Conservation (phyloP, 768 basidiomycete genomes). For the Clitopilus hobsonii region DNA sequence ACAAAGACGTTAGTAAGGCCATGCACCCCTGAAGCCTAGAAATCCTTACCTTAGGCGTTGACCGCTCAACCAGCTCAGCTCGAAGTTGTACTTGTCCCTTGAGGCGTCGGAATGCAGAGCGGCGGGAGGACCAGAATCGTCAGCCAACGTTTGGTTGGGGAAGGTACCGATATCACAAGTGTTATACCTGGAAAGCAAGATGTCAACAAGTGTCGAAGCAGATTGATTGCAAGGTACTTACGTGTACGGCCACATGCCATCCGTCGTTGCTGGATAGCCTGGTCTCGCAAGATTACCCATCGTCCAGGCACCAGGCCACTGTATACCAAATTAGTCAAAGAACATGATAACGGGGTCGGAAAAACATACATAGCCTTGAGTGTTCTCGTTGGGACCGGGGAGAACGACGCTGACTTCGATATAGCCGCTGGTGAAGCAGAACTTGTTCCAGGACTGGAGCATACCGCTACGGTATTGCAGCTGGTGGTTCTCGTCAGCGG, state of each 20-base stretch:
- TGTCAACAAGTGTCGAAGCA: background rate
- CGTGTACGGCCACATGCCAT: slow-evolving; percentile 84
- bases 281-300: slow-evolving; percentile 86
- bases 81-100: slow-evolving; percentile 45
- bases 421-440: slow-evolving; percentile 79
- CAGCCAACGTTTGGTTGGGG: slow-evolving; percentile 58
- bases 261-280: slow-evolving; percentile 75
- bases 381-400: slow-evolving; percentile 52
- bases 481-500: slow-evolving; percentile 44
- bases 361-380: slow-evolving; percentile 41
- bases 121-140: slow-evolving; percentile 53
- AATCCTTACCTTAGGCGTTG: slow-evolving; percentile 64
- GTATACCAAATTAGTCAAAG: background rate
- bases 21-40: background rate
- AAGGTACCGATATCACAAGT: slow-evolving; percentile 77
- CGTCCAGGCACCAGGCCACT: slow-evolving; percentile 89
- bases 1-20: background rate
- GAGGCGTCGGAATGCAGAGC: slow-evolving; percentile 50
- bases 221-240: slow-evolving; percentile 25
- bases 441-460: slow-evolving; percentile 90
- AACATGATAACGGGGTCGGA: background rate
- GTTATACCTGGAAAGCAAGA: slow-evolving; percentile 37
- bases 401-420: slow-evolving; percentile 63
- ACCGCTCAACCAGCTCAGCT: slow-evolving; percentile 72
- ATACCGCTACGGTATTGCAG: slow-evolving; percentile 69